Evolutionary conservation across 305 asterid genomes (phyloP), one percentile per base, ranked within the genome.

Genomic region (Fraxinus greggii): DNA sequence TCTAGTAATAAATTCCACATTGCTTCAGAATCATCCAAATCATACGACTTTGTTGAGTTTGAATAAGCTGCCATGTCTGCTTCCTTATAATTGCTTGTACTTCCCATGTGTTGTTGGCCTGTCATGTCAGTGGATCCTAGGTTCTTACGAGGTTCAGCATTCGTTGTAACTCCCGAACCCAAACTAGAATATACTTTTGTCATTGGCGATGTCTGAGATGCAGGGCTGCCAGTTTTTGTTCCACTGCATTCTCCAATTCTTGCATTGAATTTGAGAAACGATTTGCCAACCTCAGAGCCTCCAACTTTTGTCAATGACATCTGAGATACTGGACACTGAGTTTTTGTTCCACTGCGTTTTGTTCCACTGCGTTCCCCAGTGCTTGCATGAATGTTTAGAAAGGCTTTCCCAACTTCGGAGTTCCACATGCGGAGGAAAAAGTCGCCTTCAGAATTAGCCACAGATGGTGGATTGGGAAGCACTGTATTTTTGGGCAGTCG

Each of bases 391-490:
- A 67, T 56, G 40, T 81, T 79, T 38, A 90, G 85, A 70, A 93
- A 93, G 7, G 91, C 82, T 72, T 91, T 87, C 51, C 96, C 97
- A 54, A 89, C 70, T 81, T 79, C 40, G 67, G 97, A 90, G 75
- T 90, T 90, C 98, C 96, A 91, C 0, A 91, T 82, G 65, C 83
- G 79, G 7, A 91, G 83, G 82, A 91, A 94, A 89, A 84, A 84
- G 83, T 94, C 97, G 3, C 87, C 87, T 26, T 83, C 84, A 10
- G 82, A 12, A 19, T 67, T 63, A 38, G 13, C 45, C 24, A 48
- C 76, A 1, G 84, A 65, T 24, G 85, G 65, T 67, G 83, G 59
- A 35, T 33, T 82, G 75, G 74, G 59, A 3, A 85, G 86, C 40
- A 75, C 33, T 70, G 86, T 86, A 32, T 81, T 82, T 63, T 54